phyloP scores from a whole-genome alignment of 1,139 yeast species.

The Barnettozyma hawaiiensis region DNA sequence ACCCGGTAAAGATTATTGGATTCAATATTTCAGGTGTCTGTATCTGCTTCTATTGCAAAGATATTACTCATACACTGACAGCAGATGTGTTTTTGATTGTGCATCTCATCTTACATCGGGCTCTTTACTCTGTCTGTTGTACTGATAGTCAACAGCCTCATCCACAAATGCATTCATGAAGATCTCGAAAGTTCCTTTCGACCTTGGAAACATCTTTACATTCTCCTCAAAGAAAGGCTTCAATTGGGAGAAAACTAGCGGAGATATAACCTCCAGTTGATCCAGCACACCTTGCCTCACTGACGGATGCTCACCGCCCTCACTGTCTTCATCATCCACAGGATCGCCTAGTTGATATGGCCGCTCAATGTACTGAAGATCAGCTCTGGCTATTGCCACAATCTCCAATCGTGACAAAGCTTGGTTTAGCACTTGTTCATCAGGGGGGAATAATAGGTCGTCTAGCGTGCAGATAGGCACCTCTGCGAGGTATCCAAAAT shows the following conservation, averaged over 20 bases:
- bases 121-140: neutral
- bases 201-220: slow-evolving; percentile 11
- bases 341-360: slow-evolving; percentile 5
- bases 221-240: slow-evolving; percentile 13
- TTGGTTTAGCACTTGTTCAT: slow-evolving; percentile 29
- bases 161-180: slow-evolving; percentile 18
- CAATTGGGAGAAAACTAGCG: slow-evolving; percentile 11
- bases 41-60: too few species aligned
- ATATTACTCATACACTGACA: too few species aligned
- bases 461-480: slow-evolving; percentile 12
- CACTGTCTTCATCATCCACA: neutral
- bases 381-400: slow-evolving; percentile 24
- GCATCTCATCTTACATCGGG: too few species aligned
- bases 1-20: too few species aligned
- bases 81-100: too few species aligned
- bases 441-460: slow-evolving; percentile 29
- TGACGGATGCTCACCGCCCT: neutral
- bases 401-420: slow-evolving; percentile 29
- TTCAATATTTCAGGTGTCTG: too few species aligned
- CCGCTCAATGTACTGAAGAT: slow-evolving; percentile 6
- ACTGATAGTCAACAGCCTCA: slow-evolving; percentile 17
- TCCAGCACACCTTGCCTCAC: neutral
- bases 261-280: slow-evolving; percentile 9
- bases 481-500: slow-evolving; percentile 3
- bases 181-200: slow-evolving; percentile 10